These are phyloP conservation scores for Hymenotorrendiella dingleyae DNA, from an alignment of 2,329 filamentous ascomycete species.

Conservation along the genomic window DNA sequence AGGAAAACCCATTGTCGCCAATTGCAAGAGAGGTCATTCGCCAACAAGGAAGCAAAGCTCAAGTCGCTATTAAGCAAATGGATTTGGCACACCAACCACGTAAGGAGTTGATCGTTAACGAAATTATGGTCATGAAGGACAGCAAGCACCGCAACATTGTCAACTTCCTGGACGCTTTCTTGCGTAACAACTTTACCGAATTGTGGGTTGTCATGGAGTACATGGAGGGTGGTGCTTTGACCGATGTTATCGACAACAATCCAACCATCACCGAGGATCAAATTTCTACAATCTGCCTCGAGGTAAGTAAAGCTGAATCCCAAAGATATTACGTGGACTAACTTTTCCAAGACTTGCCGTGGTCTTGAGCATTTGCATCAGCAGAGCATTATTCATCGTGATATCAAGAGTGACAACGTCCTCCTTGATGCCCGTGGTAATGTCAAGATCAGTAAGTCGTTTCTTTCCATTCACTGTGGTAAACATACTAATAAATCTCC, in stretches of 20 bases:
- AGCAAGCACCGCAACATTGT: constrained; percentile 98
- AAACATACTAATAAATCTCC: constrained; percentile 32
- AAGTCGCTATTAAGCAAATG: constrained; percentile 99
- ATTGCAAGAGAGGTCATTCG: constrained; percentile 74
- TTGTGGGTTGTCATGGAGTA: constrained; percentile 99
- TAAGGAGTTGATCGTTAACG: constrained; percentile 98
- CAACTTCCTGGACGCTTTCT: constrained; percentile 95
- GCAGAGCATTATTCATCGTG: constrained; percentile 96
- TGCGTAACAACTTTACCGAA: constrained; percentile 89
- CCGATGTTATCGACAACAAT: constrained; percentile 98
- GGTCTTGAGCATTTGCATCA: constrained; percentile 90
- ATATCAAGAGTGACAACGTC: constrained; percentile 99
- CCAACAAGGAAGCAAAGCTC: constrained; percentile 72
- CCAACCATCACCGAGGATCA: constrained; percentile 89
- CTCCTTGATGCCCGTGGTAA: constrained; percentile 89
- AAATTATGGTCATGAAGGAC: constrained; percentile 99
- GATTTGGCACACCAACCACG: constrained; percentile 93
- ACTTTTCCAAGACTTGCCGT: constrained; percentile 70
- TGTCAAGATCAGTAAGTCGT: constrained; percentile 86
- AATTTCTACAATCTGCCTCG: constrained; percentile 92
- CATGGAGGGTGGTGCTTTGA: constrained; percentile 97
- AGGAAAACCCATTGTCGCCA: constrained; percentile 76
- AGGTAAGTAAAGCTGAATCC: constrained; percentile 75
- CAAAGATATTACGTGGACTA: constrained; percentile 7
- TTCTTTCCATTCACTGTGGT: background rate